Evolutionary conservation across 1,284 basidiomycete genomes (phyloP).

Genomic region (Fistulina hepatica): DNA sequence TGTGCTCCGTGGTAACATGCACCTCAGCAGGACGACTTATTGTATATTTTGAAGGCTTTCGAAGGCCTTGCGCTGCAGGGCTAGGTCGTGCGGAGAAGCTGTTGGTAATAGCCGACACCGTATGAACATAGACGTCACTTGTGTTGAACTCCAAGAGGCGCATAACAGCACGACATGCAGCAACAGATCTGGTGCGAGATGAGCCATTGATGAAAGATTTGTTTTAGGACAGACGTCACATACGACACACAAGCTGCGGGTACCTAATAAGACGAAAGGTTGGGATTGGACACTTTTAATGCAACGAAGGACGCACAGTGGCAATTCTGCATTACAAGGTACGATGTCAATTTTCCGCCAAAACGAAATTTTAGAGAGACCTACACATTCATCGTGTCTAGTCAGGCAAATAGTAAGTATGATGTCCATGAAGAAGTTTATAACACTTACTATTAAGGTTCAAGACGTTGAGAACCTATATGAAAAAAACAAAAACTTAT

Average conservation of each 20-base stretch:
- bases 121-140: slow-evolving; percentile 37
- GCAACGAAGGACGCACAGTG: slow-evolving; percentile 22
- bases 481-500: slow-evolving; percentile 38
- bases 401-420: slow-evolving; percentile 7
- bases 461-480: slow-evolving; percentile 54
- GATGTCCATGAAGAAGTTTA: slow-evolving; percentile 2
- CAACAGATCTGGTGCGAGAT: slow-evolving; percentile 35
- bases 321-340: slow-evolving; percentile 20
- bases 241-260: slow-evolving; percentile 1
- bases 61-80: slow-evolving; percentile 18
- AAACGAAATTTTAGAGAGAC: slow-evolving; percentile 16
- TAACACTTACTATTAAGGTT: slow-evolving; percentile 45
- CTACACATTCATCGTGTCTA: slow-evolving; percentile 60
- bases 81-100: slow-evolving; percentile 22
- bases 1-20: slow-evolving; percentile 48
- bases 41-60: slow-evolving; percentile 19
- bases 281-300: slow-evolving; percentile 7
- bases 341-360: slow-evolving; percentile 4
- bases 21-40: slow-evolving; percentile 37
- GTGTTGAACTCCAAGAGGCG: slow-evolving; percentile 43
- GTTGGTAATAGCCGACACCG: slow-evolving; percentile 29
- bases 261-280: slow-evolving; percentile 44
- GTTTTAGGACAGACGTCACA: neutral
- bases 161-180: slow-evolving; percentile 56
- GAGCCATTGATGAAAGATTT: slow-evolving; percentile 6